Evolutionary conservation across 108 stramenopile species (phyloP), one percentile per base, ranked within the genome.

Genomic region (Parietichytrium sp.): DNA sequence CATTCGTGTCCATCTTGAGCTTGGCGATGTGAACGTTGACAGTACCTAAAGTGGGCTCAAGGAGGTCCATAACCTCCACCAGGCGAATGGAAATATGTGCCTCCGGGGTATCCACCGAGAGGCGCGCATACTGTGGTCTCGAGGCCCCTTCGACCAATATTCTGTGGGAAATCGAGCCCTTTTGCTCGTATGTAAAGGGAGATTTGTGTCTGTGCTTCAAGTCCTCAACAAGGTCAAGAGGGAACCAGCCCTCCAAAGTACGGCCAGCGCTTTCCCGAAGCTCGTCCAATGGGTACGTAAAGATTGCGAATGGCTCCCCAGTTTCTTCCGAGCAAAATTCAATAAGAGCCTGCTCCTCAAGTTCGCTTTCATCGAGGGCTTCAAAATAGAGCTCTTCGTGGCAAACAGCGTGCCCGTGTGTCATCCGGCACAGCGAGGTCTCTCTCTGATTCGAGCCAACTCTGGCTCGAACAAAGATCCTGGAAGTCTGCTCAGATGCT

Each of bases 1-100:
- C 61, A n/a, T 72, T 72, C 15, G 61, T 72, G 42, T 72, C 61
- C 61, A 72, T 72, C 33, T 72, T 72, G 16, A 72, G 61, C 42
- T 72, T 72, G 3, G 45, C 6, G 23, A 72, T 13, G 42, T 38
- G 36, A 33, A 72, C 45, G 23, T 72, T 42, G 7, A 72, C 61
- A 15, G 33, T 10, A 0, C 61, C 61, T 0, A 72, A 42, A 16
- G 61, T 72, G 10, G 61, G 61, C 20, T 72, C 12, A 20, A 72
- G 33, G 3, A 72, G 45, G 15, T 72, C 61, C 61, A 72, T 72
- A 42, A 72, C 61, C 1, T 72, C 45, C 7, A 72, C 61, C 0
- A 72, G 3, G 0, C 61, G 61, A 7, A 72, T 2, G 20, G 61
- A 72, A 2, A 72, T n/a, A n/a, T 72, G 61, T 6, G 45, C 45